These are phyloP conservation scores for Musa troglodytarum DNA, from an alignment of 176 grass and related monocot genomes.

Conservation along the genomic window DNA sequence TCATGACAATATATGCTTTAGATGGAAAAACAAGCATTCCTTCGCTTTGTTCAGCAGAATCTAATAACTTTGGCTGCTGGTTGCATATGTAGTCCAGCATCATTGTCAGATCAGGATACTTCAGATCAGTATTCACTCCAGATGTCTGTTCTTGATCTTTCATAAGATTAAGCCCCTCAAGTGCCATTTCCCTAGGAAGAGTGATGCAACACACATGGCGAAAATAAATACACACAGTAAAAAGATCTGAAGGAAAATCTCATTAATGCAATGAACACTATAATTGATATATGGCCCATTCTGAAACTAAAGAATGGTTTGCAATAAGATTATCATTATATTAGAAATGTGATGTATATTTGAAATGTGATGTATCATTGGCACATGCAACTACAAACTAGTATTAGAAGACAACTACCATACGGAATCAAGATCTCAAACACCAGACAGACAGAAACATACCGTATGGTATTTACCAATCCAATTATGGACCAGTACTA, in stretches of 20 bases:
- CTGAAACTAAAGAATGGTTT: not conserved
- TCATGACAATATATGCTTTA: slow-evolving; percentile 82
- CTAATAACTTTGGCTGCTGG: slow-evolving; percentile 55
- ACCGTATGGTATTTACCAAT: too few relatives aligned
- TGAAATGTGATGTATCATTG: too few relatives aligned
- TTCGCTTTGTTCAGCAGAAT: slow-evolving; percentile 42
- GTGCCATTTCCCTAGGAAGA: slow-evolving; percentile 84
- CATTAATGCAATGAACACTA: not conserved
- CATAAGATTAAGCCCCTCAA: slow-evolving; percentile 67
- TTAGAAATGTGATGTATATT: too few relatives aligned
- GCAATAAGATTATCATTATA: too few relatives aligned
- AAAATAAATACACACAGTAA: slow-evolving; percentile 13
- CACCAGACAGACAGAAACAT: too few relatives aligned
- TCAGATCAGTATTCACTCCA: slow-evolving; percentile 38
- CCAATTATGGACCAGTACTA: too few relatives aligned
- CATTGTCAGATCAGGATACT: slow-evolving; percentile 50
- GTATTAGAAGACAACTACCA: too few relatives aligned
- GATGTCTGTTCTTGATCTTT: slow-evolving; percentile 49
- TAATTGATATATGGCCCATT: not conserved
- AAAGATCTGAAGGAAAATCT: slow-evolving; percentile 3
- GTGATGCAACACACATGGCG: slow-evolving; percentile 17
- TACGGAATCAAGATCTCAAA: too few relatives aligned
- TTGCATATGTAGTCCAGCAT: slow-evolving; percentile 66
- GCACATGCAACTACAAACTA: too few relatives aligned
- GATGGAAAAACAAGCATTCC: slow-evolving; percentile 51